Percentiles rank a stretch among this genome's conserved stretches.
These are phyloP conservation scores for Cryoendolithus antarcticus DNA, from an alignment of 2,329 filamentous ascomycete species.

Conservation along the genomic window DNA sequence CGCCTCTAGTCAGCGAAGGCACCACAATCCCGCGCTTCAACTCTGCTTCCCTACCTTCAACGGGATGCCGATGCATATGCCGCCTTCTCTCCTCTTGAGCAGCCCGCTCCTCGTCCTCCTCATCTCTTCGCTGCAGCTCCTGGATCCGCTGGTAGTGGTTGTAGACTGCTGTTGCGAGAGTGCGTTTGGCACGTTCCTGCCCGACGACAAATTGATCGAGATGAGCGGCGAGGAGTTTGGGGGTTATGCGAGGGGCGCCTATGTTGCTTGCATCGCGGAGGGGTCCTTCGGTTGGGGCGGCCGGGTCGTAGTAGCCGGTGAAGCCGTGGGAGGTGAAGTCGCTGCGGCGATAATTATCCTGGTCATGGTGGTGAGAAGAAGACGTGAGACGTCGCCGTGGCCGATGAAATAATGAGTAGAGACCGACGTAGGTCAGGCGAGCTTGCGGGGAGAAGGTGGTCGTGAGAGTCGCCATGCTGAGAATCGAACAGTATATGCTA, in stretches of 20 bases:
- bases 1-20: constrained; percentile 21
- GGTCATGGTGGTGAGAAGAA: constrained; percentile 3
- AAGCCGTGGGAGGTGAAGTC: constrained; percentile 53
- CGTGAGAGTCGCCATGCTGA: constrained; percentile 11
- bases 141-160: constrained; percentile 91
- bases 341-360: constrained; percentile 32
- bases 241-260: constrained; percentile 47
- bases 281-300: constrained; percentile 50
- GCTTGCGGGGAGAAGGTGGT: constrained; percentile 27
- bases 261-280: constrained; percentile 46
- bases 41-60: constrained; percentile 51
- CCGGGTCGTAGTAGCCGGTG: constrained; percentile 51
- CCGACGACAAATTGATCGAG: constrained; percentile 95
- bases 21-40: constrained; percentile 21
- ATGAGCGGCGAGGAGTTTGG: constrained; percentile 65
- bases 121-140: constrained; percentile 59
- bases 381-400: constrained; percentile 4
- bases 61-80: constrained; percentile 50
- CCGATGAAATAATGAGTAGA: constrained; percentile 20
- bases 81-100: constrained; percentile 62
- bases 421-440: constrained; percentile 28
- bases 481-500: not conserved
- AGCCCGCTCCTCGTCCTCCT: constrained; percentile 63
- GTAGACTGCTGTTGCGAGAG: constrained; percentile 83
- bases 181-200: constrained; percentile 88